phyloP scores from a whole-genome alignment of 345 rosid genomes.

The Geranium rotundifolium region DNA sequence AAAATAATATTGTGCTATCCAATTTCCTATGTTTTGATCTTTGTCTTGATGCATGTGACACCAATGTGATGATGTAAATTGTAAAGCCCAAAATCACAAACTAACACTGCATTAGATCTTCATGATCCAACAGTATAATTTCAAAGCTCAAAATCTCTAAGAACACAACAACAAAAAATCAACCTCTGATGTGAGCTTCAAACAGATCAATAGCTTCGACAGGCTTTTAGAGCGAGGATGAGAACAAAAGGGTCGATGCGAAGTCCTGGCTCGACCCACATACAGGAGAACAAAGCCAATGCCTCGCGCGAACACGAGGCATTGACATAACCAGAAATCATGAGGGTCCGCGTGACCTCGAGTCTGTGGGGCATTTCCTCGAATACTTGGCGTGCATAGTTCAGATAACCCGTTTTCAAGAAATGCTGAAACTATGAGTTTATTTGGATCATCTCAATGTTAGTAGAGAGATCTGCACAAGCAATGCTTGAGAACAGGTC shows the following conservation, averaged over 20 bases:
- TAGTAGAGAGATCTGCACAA: background rate
- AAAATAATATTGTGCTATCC: too few species aligned
- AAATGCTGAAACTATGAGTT: conserved; percentile 30
- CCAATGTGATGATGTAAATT: too few species aligned
- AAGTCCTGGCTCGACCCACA: conserved; percentile 50
- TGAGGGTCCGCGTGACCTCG: conserved; percentile 60
- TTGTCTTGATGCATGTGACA: too few species aligned
- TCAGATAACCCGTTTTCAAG: conserved; percentile 24
- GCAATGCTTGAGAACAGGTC: conserved; percentile 1
- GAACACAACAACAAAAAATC: too few species aligned
- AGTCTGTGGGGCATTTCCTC: conserved; percentile 59
- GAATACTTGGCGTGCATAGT: conserved; percentile 56
- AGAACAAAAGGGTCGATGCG: conserved; percentile 49
- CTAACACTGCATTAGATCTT: background rate
- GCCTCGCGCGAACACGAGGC: conserved; percentile 40
- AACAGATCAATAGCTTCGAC: conserved; percentile 19
- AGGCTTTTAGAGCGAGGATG: conserved; percentile 67
- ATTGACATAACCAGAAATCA: conserved; percentile 59
- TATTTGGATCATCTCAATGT: conserved; percentile 17
- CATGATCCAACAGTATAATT: background rate
- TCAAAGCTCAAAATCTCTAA: too few species aligned
- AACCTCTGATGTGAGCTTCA: too few species aligned
- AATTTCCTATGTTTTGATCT: too few species aligned
- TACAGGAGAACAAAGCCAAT: conserved; percentile 41
- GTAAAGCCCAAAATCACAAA: background rate